Evolutionary conservation across 2,329 filamentous ascomycete species (phyloP), one percentile per base, ranked within the genome.

Genomic region (Moelleriella libera): DNA sequence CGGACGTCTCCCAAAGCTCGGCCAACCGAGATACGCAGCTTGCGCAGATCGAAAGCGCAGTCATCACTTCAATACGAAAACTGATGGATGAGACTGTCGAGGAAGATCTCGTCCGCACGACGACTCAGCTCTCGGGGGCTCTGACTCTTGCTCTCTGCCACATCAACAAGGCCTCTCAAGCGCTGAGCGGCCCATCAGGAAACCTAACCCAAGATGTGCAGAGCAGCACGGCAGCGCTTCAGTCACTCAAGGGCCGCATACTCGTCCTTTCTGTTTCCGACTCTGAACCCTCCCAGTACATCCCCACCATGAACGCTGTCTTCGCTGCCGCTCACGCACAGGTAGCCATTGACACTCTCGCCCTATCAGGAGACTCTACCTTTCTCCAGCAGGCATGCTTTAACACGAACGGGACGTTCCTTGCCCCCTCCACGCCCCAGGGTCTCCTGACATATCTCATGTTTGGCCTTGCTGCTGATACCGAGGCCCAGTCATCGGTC

Each of bases 271-370:
- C 86, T 44, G 88, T 96, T 5, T 94, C 87, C 44, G 88, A 88
- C 59, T 75, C 76, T 41, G 85, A 90, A 57, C 78, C 94, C 0
- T 81, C 88, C 5, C 85, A 97, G 64, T 98, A 98, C 68, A 98
- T 98, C 48, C 85, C 90, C 0, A 92, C 94, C 55, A 98, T 98
- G 92, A 98, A 98, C 68, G 80, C 84, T 57, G 94, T 97, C 51
- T 98, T 98, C 65, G 92, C 92, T 2, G 92, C 90, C 50, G 86
- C 94, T 58, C 82, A 90, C 53, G 76, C 88, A 48, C 79, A 80
- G 56, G 88, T 98, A 53, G 86, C 89, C 29, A 88, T 98, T 57
- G 92, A 98, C 63, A 90, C 95, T 34, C 76, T 94, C 51, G 85
- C 94, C 54, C 73, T 98, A 10, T 80, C 83, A 41, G 88, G 87